Conservation (phyloP, 1,284 basidiomycete genomes). For the Cystobasidiaceae sp. region DNA sequence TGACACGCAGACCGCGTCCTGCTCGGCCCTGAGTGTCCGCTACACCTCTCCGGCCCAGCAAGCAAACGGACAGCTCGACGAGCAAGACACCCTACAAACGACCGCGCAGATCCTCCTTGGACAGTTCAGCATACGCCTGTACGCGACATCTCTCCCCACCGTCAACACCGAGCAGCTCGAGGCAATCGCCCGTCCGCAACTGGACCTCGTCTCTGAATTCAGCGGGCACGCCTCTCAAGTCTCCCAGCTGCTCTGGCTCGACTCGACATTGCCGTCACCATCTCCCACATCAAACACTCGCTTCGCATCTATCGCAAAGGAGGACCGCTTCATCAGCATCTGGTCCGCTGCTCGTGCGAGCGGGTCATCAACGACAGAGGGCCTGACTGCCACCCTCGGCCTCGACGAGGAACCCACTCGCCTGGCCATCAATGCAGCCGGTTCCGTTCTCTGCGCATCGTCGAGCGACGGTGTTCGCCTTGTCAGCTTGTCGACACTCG, state of each 20-base stretch:
- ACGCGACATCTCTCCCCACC: background rate
- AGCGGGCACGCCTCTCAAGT: slow-evolving; percentile 21
- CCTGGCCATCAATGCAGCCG: background rate
- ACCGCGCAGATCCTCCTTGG: background rate
- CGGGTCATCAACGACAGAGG: background rate
- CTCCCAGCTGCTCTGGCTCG: slow-evolving; percentile 7
- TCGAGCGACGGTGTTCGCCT: background rate
- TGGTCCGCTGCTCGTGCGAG: background rate
- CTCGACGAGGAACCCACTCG: slow-evolving; percentile 15
- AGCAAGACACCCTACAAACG: no score
- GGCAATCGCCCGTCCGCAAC: background rate
- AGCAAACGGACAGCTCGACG: no score
- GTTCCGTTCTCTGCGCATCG: background rate
- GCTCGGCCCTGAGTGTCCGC: background rate
- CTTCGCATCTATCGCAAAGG: slow-evolving; percentile 13
- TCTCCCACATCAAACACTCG: background rate
- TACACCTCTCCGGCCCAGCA: no score
- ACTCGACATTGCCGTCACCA: background rate
- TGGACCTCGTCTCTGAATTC: background rate
- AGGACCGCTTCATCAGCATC: slow-evolving; percentile 11
- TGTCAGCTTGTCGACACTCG: background rate
- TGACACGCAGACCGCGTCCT: slow-evolving; percentile 1
- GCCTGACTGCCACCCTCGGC: slow-evolving; percentile 1
- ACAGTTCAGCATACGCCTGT: slow-evolving; percentile 11
- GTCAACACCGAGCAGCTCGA: background rate